Conservation (phyloP, 768 basidiomycete species). For the Xanthoconium purpureum region DNA sequence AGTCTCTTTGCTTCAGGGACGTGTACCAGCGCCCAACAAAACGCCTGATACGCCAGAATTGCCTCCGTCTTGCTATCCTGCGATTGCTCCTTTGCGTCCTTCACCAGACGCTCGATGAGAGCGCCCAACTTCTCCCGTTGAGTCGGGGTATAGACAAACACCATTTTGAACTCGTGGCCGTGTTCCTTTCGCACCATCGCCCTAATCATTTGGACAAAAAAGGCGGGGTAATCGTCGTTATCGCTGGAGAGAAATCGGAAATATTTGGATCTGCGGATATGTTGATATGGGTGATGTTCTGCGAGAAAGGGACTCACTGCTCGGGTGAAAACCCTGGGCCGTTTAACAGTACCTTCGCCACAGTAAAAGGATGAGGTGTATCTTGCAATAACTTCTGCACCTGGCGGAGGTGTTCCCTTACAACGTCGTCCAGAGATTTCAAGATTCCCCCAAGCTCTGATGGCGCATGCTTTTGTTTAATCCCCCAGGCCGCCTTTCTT, state of each 20-base stretch:
- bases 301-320: not conserved
- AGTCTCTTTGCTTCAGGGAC: not conserved
- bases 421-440: not conserved
- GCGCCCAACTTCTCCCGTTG: not conserved
- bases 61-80: not conserved
- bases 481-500: not conserved
- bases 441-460: not conserved
- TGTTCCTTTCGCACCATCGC: not conserved
- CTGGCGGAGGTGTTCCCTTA: not conserved
- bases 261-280: not conserved
- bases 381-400: not conserved
- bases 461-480: not conserved
- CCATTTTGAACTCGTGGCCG: not conserved
- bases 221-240: not conserved
- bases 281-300: not conserved
- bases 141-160: not conserved
- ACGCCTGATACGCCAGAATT: not conserved
- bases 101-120: not conserved
- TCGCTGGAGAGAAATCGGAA: not conserved
- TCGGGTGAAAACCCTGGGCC: not conserved
- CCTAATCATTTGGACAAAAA: conserved; percentile 1
- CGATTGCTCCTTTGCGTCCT: not conserved
- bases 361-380: not conserved
- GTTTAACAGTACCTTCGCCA: not conserved
- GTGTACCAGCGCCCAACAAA: not conserved